Evolutionary conservation across 176 grass and related monocot species (phyloP), one percentile per base, ranked within the genome.

Genomic region (Poa annua): DNA sequence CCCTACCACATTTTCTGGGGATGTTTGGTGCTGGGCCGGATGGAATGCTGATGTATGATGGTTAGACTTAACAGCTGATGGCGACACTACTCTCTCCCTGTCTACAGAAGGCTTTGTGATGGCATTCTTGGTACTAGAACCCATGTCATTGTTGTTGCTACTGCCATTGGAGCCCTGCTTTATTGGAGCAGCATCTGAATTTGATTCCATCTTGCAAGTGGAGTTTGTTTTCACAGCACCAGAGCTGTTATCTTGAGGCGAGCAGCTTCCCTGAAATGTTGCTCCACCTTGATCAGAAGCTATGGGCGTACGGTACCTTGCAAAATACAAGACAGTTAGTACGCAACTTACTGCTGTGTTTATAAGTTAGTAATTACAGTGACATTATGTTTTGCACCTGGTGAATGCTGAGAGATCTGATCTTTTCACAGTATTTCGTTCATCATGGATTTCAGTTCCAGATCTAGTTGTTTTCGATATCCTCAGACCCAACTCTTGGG

Each of bases 111-210:
- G 74, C 60, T 89, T 93, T 48, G 80, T 81, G 63, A 86, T 82
- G 20, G 72, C 86, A 68, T 90, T 93, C 85, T 93, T 95, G 34
- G 86, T 92, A 76, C 92, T 98, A 76, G 96, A 98, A 19, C 91
- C 96, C 91, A 87, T 92, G 81, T 92, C 93, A 42, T 92, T 88
- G 49, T 91, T 93, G 61, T 95, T 88, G 83, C 91, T 92, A 84
- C 91, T 91, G 55, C 81, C 93, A 87, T 98, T 93, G 25, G 96
- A 98, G 49, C 93, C 92, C 62, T 98, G 88, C 66, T 98, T 93
- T 74, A 90, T 52, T 60, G 78, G 81, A 86, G 64, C 74, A 84
- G 70, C 86, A 85, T 90, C 86, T 51, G 88, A 91, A 75, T 67
- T 80, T 29, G 92, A 91, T 47, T 78, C 87, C 64, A 84, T 85